Conservation (phyloP, 768 basidiomycete species). For the Clathrus columnatus region DNA sequence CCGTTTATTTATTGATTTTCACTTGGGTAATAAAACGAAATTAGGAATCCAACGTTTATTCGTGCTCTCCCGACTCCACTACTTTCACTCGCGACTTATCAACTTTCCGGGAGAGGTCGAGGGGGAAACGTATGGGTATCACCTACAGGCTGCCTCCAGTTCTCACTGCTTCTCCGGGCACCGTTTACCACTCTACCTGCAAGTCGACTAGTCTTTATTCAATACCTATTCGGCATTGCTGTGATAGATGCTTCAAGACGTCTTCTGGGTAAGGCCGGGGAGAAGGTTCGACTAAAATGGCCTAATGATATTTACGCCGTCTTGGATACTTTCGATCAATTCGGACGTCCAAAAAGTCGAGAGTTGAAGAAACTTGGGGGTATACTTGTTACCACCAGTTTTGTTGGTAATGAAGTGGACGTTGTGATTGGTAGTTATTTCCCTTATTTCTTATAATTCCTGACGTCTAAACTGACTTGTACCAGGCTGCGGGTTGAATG, state of each 20-base stretch:
- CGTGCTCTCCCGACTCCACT: slow-evolving; percentile 62
- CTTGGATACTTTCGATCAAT: slow-evolving; percentile 32
- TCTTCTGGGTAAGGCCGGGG: slow-evolving; percentile 36
- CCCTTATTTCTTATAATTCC: neutral
- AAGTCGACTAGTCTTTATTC: slow-evolving; percentile 77
- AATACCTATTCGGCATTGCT: slow-evolving; percentile 86
- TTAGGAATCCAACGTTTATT: slow-evolving; percentile 71
- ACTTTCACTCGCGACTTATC: slow-evolving; percentile 78
- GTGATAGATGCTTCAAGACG: slow-evolving; percentile 79
- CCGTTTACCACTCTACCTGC: slow-evolving; percentile 43
- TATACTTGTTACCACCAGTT: slow-evolving; percentile 82
- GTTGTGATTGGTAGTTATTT: slow-evolving; percentile 61
- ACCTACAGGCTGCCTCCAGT: slow-evolving; percentile 79
- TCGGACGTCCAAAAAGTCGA: slow-evolving; percentile 22
- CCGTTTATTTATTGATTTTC: neutral
- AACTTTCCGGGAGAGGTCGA: slow-evolving; percentile 81
- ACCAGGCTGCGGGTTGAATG: slow-evolving; percentile 83
- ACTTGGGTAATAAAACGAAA: neutral
- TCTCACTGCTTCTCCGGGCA: slow-evolving; percentile 66
- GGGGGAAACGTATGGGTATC: slow-evolving; percentile 91
- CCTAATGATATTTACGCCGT: slow-evolving; percentile 91
- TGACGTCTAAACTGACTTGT: neutral
- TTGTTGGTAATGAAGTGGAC: slow-evolving; percentile 60
- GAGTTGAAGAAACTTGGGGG: slow-evolving; percentile 81
- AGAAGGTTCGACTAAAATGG: slow-evolving; percentile 81